Evolutionary conservation across 352 stramenopile genomes (phyloP), one percentile per base, ranked within the genome.

Genomic region (Globisporangium abappressorium): DNA sequence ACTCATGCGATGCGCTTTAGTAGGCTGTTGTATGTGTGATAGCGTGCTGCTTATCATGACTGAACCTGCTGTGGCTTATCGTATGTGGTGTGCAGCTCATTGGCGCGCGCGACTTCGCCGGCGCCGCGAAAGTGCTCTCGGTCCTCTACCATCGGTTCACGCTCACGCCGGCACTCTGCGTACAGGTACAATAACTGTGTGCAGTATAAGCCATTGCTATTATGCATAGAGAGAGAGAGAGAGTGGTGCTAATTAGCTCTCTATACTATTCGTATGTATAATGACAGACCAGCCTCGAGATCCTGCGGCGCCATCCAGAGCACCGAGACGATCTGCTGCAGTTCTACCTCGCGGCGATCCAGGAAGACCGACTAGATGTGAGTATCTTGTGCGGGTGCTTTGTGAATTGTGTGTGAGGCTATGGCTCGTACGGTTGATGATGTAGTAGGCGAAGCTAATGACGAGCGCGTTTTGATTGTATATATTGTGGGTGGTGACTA

Each of bases 81-180:
- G 5, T 51, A 18, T 57, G 51, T 63, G 3, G 36, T 59, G 55
- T 36, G 8, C 57, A 95, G 87, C 68, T 95, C 5, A 67, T 92
- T 14, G 82, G 81, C 9, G 87, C 77, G 65, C 74, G 87, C 56
- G 87, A 95, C 59, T 95, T 87, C 69, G 76, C 69, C 36, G 87
- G 82, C 0, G 87, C 85, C 2, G 80, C 84, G 26, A 81, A 89
- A 67, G 80, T 91, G 9, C 68, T 95, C 24, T 75, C 76, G 0
- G 66, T 91, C 11, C 68, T 95, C 34, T 95, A 92, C 65, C 73
- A 91, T 68, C 78, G 82, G 22, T 93, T 93, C 58, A 70, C 74
- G 20, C 47, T 87, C 20, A 73, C 83, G 47, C 81, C 84, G 62
- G 76, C 77, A 15, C 54, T 83, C 47, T 95, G 85, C 49, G 75